Evolutionary conservation across 352 stramenopile species (phyloP), one percentile per base, ranked within the genome.

Genomic region (Phytophthora hibernalis): DNA sequence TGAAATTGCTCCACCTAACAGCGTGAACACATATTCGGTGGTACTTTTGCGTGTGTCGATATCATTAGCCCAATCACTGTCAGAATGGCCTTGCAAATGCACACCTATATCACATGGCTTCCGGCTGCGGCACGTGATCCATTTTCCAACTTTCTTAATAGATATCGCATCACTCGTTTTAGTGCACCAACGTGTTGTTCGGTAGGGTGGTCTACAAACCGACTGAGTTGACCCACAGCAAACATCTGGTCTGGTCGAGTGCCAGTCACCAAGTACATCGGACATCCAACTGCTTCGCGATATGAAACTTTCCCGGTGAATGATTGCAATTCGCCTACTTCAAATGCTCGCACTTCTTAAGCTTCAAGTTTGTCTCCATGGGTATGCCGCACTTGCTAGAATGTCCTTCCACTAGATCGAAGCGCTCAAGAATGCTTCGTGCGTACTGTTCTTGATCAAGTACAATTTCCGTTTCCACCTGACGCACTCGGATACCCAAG

Each of bases 311-410:
- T 51, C 2, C 57, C 49, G 24, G 48, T 47, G 33, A 15, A 35
- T 50, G 30, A 12, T 49, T 53, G 15, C 33, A 55, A n/a, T 22
- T 28, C 35, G 42, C 26, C 20, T 47, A 6, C 1, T 51, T 21
- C 7, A 15, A 10, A 11, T 61, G 54, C 18, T 53, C 40, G 30
- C 54, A 44, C 30, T 45, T 53, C 42, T 53, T 53, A 10, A 48
- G 22, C 37, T 55, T 38, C 13, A 51, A 7, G 30, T 15, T 43
- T 28, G 26, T 57, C 26, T 54, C 45, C 40, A 62, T 61, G 16
- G 30, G 21, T 44, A 68, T 61, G 5, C 42, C 42, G 16, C 42
- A 48, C 20, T 37, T 52, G 38, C 54, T 56, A n/a, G 33, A 53
- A 2, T 58, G 15, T 6, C 38, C 58, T 35, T 54, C 33, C 20